These are phyloP conservation scores for Scleroderma bovista DNA, from an alignment of 768 basidiomycete genomes.

Conservation along the genomic window DNA sequence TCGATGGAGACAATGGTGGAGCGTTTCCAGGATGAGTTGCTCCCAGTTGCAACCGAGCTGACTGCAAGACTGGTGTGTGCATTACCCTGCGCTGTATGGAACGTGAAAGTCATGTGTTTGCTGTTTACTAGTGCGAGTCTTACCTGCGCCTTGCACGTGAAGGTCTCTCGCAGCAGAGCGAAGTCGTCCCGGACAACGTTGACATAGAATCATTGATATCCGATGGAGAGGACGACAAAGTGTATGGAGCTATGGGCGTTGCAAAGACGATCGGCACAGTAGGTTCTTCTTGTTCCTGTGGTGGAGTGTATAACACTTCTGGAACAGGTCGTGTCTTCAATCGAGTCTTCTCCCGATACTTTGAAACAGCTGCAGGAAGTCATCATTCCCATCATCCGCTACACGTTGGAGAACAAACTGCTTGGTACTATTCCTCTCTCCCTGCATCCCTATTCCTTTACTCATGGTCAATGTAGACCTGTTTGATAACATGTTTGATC, in stretches of 20 bases:
- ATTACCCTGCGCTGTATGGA: not conserved
- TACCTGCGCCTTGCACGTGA: constrained; percentile 78
- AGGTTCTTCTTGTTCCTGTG: constrained; percentile 16
- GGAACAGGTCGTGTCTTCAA: constrained; percentile 67
- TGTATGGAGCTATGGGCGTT: constrained; percentile 82
- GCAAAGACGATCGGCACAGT: constrained; percentile 82
- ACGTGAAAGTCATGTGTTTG: not conserved
- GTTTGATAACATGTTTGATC: constrained; percentile 82
- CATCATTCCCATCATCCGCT: constrained; percentile 69
- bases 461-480: constrained; percentile 46
- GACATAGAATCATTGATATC: constrained; percentile 52
- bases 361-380: constrained; percentile 77
- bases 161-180: constrained; percentile 45
- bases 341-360: constrained; percentile 70
- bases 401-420: constrained; percentile 71
- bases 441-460: not conserved
- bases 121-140: constrained; percentile 81
- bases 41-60: constrained; percentile 81
- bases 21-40: constrained; percentile 75
- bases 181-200: constrained; percentile 41
- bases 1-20: constrained; percentile 87
- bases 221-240: constrained; percentile 76
- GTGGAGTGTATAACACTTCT: not conserved
- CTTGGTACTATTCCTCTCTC: constrained; percentile 47
- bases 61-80: constrained; percentile 65